phyloP scores from a whole-genome alignment of 2,329 filamentous ascomycete genomes.

The Fusarium xyrophilum region DNA sequence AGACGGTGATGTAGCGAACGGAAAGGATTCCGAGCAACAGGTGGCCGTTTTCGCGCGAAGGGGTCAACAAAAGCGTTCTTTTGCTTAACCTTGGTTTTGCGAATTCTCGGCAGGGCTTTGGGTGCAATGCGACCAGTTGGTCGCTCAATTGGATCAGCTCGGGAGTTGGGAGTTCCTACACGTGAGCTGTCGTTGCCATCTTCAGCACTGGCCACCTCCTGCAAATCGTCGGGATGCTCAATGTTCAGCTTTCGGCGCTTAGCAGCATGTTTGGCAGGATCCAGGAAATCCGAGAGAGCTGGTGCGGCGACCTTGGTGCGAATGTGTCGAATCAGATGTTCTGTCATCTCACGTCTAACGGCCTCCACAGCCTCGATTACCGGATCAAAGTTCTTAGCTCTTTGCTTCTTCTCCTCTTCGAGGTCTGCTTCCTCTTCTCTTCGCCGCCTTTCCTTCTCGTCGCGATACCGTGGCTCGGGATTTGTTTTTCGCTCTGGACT shows the following conservation, averaged over 20 bases:
- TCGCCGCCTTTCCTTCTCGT: slow-evolving; percentile 68
- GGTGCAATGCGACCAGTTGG: slow-evolving; percentile 62
- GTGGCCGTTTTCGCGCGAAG: slow-evolving; percentile 68
- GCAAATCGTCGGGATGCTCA: slow-evolving; percentile 69
- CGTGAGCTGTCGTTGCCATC: slow-evolving; percentile 68
- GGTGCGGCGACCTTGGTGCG: slow-evolving; percentile 86
- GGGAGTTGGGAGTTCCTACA: slow-evolving; percentile 70
- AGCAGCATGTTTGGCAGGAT: slow-evolving; percentile 79
- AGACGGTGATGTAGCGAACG: slow-evolving; percentile 81
- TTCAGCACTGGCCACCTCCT: slow-evolving; percentile 57
- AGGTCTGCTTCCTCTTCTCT: slow-evolving; percentile 81
- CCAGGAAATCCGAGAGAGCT: slow-evolving; percentile 78
- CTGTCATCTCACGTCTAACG: slow-evolving; percentile 79
- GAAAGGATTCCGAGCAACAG: slow-evolving; percentile 66
- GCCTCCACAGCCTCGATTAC: slow-evolving; percentile 81
- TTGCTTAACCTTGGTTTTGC: slow-evolving; percentile 69
- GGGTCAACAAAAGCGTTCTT: slow-evolving; percentile 72
- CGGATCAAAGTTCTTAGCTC: slow-evolving; percentile 90
- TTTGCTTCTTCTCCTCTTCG: slow-evolving; percentile 87
- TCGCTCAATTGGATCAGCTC: slow-evolving; percentile 67
- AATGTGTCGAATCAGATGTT: slow-evolving; percentile 88
- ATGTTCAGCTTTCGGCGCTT: slow-evolving; percentile 83
- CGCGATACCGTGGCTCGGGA: slow-evolving; percentile 48
- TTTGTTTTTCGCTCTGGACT: slow-evolving; percentile 45
- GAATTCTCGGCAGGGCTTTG: slow-evolving; percentile 75